phyloP scores from a whole-genome alignment of 192 early-diverging fungal genomes.

The Phlyctochytrium bullatum region DNA sequence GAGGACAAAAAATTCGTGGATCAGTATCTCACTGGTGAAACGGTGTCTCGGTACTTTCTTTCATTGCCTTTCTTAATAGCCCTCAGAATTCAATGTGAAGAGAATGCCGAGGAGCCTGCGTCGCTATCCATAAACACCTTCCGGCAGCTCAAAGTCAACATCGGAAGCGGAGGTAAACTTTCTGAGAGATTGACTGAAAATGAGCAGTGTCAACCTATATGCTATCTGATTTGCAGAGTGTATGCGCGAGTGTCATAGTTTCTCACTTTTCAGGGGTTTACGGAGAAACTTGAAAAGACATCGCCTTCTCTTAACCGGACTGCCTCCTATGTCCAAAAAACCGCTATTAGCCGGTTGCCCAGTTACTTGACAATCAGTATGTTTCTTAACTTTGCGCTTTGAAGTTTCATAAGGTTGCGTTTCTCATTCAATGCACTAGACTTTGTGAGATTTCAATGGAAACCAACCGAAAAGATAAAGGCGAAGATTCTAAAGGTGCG shows the following conservation, averaged over 20 bases:
- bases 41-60: constrained; percentile 34
- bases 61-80: background rate
- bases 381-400: too few species aligned
- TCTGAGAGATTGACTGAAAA: background rate
- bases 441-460: constrained; percentile 98
- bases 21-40: constrained; percentile 74
- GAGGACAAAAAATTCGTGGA: constrained; percentile 63
- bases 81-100: constrained; percentile 55
- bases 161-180: constrained; percentile 47
- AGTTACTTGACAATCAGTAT: constrained; percentile 74
- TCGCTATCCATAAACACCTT: constrained; percentile 66
- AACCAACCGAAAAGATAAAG: constrained; percentile 67
- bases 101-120: constrained; percentile 71
- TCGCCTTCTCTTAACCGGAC: constrained; percentile 76
- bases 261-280: constrained; percentile 53
- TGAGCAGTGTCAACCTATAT: constrained; percentile 70
- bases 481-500: constrained; percentile 91
- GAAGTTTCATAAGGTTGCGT: too few species aligned
- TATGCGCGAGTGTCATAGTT: constrained; percentile 16
- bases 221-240: constrained; percentile 63
- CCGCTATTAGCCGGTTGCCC: constrained; percentile 80
- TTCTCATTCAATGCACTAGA: constrained; percentile 30
- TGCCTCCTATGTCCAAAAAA: constrained; percentile 74
- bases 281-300: constrained; percentile 85
- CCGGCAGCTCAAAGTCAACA: constrained; percentile 69